Evolutionary conservation across 1,284 basidiomycete species (phyloP).

Genomic region (Gomphus sp.): DNA sequence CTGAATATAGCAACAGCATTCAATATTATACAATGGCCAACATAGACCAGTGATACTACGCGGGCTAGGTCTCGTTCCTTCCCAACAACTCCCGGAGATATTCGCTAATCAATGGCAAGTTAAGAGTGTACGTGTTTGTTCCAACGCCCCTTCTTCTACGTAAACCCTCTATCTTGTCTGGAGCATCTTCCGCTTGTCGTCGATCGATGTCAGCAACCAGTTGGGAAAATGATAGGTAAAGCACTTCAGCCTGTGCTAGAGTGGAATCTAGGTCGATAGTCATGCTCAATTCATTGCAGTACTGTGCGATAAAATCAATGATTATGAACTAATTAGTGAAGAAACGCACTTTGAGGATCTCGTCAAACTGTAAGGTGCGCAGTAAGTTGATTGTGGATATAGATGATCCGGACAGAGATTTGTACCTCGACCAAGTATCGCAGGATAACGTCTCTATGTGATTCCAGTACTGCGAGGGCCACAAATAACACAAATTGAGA

Average conservation of each 20-base stretch:
- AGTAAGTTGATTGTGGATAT: not conserved
- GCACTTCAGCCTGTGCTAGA: constrained; percentile 87
- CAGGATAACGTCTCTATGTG: constrained; percentile 88
- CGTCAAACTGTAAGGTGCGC: constrained; percentile 56
- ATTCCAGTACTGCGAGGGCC: constrained; percentile 88
- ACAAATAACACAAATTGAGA: constrained; percentile 88
- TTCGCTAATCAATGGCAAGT: constrained; percentile 14
- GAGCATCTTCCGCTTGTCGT: constrained; percentile 36
- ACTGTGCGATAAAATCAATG: constrained; percentile 34
- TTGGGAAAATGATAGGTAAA: constrained; percentile 80
- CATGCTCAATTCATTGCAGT: constrained; percentile 89
- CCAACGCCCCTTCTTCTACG: constrained; percentile 1
- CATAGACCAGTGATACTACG: not conserved
- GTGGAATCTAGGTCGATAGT: constrained; percentile 90
- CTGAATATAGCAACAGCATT: not conserved
- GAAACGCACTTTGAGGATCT: constrained; percentile 68
- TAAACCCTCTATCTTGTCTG: constrained; percentile 11
- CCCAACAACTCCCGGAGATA: constrained; percentile 17
- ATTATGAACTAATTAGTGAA: constrained; percentile 3
- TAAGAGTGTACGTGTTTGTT: not conserved
- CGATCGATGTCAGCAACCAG: constrained; percentile 85
- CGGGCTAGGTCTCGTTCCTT: too few species aligned
- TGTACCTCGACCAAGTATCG: constrained; percentile 84
- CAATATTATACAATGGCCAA: not conserved
- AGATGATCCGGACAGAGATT: constrained; percentile 11